Evolutionary conservation across 768 basidiomycete species (phyloP), one percentile per base, ranked within the genome.

Genomic region (Tricholoma hemisulphureum): DNA sequence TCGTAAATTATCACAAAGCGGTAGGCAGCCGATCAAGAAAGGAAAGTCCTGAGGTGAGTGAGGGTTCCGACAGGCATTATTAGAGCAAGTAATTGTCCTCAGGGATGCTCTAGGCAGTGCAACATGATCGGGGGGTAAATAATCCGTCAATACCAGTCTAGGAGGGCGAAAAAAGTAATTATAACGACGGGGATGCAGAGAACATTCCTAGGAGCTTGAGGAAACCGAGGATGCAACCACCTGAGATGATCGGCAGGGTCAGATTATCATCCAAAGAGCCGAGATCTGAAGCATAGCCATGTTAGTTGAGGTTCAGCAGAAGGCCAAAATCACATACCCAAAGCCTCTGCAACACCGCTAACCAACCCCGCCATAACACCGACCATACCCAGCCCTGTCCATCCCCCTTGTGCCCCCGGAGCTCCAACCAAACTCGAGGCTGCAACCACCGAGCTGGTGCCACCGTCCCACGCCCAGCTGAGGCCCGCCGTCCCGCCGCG

Each of bases 261-360:
- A 97, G 71, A 69, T 97, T 96, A 67, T 97, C 95, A 65, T 97
- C 95, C 35, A 93, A 68, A 0, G 81, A 82, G 16, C 93, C 93
- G 2, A 96, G 77, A 70, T 95, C 93, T 96, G 67, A 0, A 26
- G 49, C 20, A 21, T 18, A 16, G 45, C 32, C 51, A 24, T n/a
- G 53, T 26, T 51, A 55, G 55, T 62, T 7, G n/a, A n/a, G n/a
- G n/a, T n/a, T n/a, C n/a, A n/a, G 46, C 28, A 59, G 14, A 39
- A 53, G 23, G 45, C 37, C 52, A 46, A 14, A 53, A 55, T 51
- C 6, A 79, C 86, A 59, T 67, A 94, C 94, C 93, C 14, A 96
- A 73, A 0, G 93, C 94, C 71, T 96, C 95, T n/a, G 90, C 87
- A 21, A 93, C 77, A 16, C 90, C 94, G 20, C 90, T 87, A 11